phyloP scores from a whole-genome alignment of 768 basidiomycete genomes.

The Mycena rosella region DNA sequence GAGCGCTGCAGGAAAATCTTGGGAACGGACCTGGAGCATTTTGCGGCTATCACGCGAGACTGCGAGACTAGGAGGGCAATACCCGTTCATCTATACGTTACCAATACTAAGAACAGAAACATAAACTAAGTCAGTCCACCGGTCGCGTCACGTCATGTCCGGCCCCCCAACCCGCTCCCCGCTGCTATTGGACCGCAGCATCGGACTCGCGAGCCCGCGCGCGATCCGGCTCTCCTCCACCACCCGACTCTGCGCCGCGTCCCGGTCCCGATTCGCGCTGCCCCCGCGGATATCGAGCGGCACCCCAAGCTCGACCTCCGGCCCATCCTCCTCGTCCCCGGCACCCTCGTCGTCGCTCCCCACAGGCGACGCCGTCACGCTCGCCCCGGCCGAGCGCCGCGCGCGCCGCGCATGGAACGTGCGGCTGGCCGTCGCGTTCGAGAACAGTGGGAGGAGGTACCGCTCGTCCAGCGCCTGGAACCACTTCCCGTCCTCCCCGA shows the following conservation, averaged over 20 bases:
- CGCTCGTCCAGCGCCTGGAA: conserved; percentile 96
- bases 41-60: too few relatives aligned
- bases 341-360: conserved; percentile 53
- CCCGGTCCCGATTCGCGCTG: conserved; percentile 47
- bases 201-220: conserved; percentile 74
- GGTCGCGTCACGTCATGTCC: conserved; percentile 23
- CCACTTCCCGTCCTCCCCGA: conserved; percentile 89
- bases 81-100: conserved; percentile 6
- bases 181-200: conserved; percentile 55
- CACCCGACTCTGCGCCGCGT: conserved; percentile 24
- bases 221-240: conserved; percentile 68
- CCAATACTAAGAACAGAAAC: neutral
- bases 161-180: conserved; percentile 31
- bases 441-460: conserved; percentile 93
- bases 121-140: neutral
- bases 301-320: conserved; percentile 40
- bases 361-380: conserved; percentile 43
- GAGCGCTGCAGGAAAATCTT: too few relatives aligned
- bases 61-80: too few relatives aligned
- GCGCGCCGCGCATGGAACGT: conserved; percentile 86
- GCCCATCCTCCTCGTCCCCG: conserved; percentile 34
- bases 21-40: too few relatives aligned
- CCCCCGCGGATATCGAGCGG: conserved; percentile 50
- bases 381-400: conserved; percentile 56
- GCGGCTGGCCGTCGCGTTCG: conserved; percentile 90